phyloP scores from a whole-genome alignment of 1,284 basidiomycete species.

The Malassezia yamatoensis region DNA sequence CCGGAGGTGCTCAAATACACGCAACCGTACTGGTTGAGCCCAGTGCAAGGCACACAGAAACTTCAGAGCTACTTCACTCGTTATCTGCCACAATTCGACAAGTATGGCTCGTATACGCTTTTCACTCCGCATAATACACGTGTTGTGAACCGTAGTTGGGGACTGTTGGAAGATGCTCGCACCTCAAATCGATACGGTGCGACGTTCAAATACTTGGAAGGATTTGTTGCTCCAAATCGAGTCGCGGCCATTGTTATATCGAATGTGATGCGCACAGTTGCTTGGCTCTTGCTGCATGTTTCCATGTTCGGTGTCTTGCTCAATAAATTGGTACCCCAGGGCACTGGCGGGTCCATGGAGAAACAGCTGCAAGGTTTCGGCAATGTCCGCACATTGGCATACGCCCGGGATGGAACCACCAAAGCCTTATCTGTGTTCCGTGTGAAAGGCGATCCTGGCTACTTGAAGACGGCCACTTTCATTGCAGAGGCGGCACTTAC shows the following conservation, averaged over 20 bases:
- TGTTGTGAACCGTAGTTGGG: conserved; percentile 69
- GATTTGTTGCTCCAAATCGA: conserved; percentile 51
- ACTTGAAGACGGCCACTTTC: conserved; percentile 62
- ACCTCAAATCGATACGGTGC: conserved; percentile 24
- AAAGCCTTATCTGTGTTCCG: conserved; percentile 56
- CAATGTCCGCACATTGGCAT: conserved; percentile 44
- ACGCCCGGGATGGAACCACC: conserved; percentile 50
- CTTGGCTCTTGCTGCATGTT: conserved; percentile 2
- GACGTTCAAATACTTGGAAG: conserved; percentile 68
- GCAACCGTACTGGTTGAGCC: conserved; percentile 50
- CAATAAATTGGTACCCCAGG: conserved; percentile 7
- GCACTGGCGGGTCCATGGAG: conserved; percentile 15
- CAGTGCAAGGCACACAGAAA: conserved; percentile 37
- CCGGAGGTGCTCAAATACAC: conserved; percentile 55
- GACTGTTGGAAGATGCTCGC: conserved; percentile 54
- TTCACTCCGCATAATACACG: conserved; percentile 60
- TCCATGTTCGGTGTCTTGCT: neutral
- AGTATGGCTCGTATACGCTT: conserved; percentile 57
- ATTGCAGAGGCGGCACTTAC: conserved; percentile 65
- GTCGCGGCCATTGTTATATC: conserved; percentile 1
- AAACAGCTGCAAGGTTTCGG: conserved; percentile 14
- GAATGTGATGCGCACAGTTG: conserved; percentile 1
- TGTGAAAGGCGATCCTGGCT: conserved; percentile 70
- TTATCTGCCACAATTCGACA: conserved; percentile 51
- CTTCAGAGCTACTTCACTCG: conserved; percentile 51